Percentiles rank a stretch among this genome's conserved stretches.
phyloP scores from a whole-genome alignment of 2,329 filamentous ascomycete genomes.

The Didymella keratinophila region DNA sequence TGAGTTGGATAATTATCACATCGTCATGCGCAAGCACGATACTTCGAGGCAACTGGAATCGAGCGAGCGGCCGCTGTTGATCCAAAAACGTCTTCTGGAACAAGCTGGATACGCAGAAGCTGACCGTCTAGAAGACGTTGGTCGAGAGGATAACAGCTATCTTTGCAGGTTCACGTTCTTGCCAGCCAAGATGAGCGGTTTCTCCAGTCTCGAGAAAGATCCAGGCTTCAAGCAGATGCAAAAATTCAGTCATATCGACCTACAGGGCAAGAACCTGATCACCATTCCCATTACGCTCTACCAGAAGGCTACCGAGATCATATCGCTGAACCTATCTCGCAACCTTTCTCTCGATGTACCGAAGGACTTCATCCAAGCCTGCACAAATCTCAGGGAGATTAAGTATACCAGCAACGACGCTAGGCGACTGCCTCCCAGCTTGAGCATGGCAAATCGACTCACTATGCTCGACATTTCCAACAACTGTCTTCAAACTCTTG shows the following conservation, averaged over 20 bases:
- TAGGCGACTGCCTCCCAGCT: conserved; percentile 80
- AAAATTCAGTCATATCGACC: conserved; percentile 93
- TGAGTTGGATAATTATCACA: conserved; percentile 91
- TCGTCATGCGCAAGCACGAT: conserved; percentile 93
- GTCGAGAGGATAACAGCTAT: conserved; percentile 96
- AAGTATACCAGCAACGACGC: conserved; percentile 96
- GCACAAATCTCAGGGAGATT: conserved; percentile 89
- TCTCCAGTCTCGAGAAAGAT: conserved; percentile 74
- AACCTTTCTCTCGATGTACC: conserved; percentile 93
- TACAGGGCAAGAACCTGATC: conserved; percentile 87
- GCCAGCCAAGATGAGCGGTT: conserved; percentile 85
- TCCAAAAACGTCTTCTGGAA: conserved; percentile 90
- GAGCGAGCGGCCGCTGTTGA: conserved; percentile 82
- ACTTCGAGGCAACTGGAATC: conserved; percentile 81
- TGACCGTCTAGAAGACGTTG: conserved; percentile 90
- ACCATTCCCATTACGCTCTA: conserved; percentile 96
- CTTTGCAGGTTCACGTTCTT: conserved; percentile 95
- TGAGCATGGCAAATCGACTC: conserved; percentile 80
- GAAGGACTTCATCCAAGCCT: conserved; percentile 94
- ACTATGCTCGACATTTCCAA: conserved; percentile 95
- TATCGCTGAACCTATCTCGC: conserved; percentile 89
- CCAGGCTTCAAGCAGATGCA: conserved; percentile 81
- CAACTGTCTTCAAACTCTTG: conserved; percentile 86
- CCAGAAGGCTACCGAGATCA: conserved; percentile 89
- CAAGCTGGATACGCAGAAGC: conserved; percentile 89